These are phyloP conservation scores for Coemansia sp. DNA, from an alignment of 192 early-diverging fungal genomes.

Conservation along the genomic window DNA sequence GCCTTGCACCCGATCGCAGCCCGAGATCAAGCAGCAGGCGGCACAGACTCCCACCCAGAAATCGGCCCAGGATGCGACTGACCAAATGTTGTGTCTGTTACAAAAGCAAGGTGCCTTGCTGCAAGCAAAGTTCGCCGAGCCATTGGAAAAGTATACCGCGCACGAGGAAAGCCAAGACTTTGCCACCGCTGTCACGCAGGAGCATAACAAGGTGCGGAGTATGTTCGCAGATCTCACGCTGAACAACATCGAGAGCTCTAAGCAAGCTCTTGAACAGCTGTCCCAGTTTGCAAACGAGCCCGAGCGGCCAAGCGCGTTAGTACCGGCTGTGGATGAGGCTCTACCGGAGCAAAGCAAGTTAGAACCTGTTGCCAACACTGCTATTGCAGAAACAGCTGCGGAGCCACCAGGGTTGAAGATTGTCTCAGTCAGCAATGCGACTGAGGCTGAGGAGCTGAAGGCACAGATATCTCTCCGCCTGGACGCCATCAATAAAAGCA, in stretches of 20 bases:
- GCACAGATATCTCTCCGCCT: not conserved
- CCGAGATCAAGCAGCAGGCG: not conserved
- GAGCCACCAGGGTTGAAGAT: not conserved
- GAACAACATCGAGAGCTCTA: not conserved
- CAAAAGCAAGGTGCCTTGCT: constrained; percentile 2
- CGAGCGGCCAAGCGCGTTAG: not conserved
- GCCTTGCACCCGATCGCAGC: not conserved
- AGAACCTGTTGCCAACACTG: not conserved
- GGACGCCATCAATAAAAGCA: not conserved
- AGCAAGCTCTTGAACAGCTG: not conserved
- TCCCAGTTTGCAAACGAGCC: not conserved
- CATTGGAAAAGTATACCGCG: not conserved
- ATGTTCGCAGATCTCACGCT: not conserved
- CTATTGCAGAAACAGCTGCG: not conserved
- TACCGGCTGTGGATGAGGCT: not conserved
- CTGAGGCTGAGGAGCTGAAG: not conserved
- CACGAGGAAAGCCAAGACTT: not conserved
- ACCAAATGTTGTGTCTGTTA: not conserved
- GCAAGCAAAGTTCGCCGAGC: constrained; percentile 4
- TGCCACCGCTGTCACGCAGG: not conserved
- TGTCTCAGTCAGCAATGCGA: not conserved
- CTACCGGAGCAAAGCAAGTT: not conserved
- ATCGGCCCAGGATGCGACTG: not conserved
- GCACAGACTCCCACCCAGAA: not conserved
- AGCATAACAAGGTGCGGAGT: not conserved